These are phyloP conservation scores for Neocatenulostroma microsporum DNA, from an alignment of 2,329 filamentous ascomycete species.

Conservation along the genomic window DNA sequence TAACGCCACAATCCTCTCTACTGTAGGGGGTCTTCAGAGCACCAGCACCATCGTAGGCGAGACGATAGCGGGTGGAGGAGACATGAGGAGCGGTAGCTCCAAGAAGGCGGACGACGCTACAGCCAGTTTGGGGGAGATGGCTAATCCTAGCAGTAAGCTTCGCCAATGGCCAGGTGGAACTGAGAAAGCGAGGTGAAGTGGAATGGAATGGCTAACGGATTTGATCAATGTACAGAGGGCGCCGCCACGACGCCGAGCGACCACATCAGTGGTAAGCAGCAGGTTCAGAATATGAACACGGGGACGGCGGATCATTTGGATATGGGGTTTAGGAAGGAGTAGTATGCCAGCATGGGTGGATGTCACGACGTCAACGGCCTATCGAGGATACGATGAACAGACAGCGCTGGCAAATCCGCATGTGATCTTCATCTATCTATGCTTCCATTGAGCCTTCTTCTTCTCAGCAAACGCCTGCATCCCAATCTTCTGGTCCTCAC, in stretches of 20 bases:
- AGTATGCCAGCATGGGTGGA: background rate
- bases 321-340: constrained; percentile 20
- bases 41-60: background rate
- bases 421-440: constrained; percentile 49
- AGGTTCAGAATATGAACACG: constrained; percentile 23
- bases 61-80: background rate
- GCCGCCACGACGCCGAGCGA: constrained; percentile 21
- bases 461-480: constrained; percentile 95
- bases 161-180: too few relatives aligned
- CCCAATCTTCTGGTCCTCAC: constrained; percentile 87
- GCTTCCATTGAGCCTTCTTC: constrained; percentile 82
- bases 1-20: background rate
- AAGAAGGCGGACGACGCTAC: background rate
- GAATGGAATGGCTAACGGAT: too few relatives aligned
- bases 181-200: too few relatives aligned
- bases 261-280: constrained; percentile 17
- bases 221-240: constrained; percentile 15
- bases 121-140: background rate
- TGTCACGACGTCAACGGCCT: too few relatives aligned
- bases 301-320: constrained; percentile 26
- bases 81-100: background rate
- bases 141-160: background rate
- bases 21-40: background rate
- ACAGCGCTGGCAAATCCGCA: background rate
- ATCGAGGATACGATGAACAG: too few relatives aligned